Evolutionary conservation across 768 basidiomycete species (phyloP).

Genomic region (Hericium alpestre): DNA sequence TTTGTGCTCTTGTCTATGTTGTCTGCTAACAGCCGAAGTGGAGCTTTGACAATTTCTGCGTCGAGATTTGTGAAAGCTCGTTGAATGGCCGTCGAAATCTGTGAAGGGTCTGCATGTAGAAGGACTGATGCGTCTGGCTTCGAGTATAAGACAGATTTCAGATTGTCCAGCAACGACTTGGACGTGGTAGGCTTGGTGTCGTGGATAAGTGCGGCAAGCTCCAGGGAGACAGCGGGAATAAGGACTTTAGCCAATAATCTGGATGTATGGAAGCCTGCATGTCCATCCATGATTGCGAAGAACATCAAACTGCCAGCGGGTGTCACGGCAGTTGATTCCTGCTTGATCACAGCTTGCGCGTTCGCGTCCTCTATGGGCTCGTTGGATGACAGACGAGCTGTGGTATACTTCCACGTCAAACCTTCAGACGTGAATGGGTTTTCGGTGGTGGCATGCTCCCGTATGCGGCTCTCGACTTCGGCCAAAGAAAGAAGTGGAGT

Average conservation of each 20-base stretch:
- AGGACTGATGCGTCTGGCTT: slow-evolving; percentile 15
- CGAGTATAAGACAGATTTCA: slow-evolving; percentile 28
- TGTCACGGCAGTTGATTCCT: slow-evolving; percentile 49
- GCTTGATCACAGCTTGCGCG: slow-evolving; percentile 54
- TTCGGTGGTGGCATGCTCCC: slow-evolving; percentile 38
- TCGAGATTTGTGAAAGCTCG: slow-evolving; percentile 78
- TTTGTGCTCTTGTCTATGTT: slow-evolving; percentile 38
- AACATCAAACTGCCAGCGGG: slow-evolving; percentile 67
- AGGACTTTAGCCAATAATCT: slow-evolving; percentile 73
- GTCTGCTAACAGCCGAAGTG: slow-evolving; percentile 58
- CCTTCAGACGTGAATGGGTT: slow-evolving; percentile 40
- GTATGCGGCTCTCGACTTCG: slow-evolving; percentile 47
- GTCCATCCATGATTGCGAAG: slow-evolving; percentile 88
- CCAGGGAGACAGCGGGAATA: slow-evolving; percentile 72
- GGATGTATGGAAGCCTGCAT: slow-evolving; percentile 77
- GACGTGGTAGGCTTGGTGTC: slow-evolving; percentile 21
- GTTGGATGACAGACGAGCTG: slow-evolving; percentile 75
- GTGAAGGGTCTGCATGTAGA: slow-evolving; percentile 36
- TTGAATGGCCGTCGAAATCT: slow-evolving; percentile 58
- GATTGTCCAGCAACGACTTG: slow-evolving; percentile 22
- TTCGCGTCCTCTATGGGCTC: slow-evolving; percentile 87
- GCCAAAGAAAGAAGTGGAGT: slow-evolving; percentile 47
- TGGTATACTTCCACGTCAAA: slow-evolving; percentile 64
- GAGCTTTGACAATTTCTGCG: slow-evolving; percentile 68
- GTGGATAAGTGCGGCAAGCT: slow-evolving; percentile 49